phyloP scores from a whole-genome alignment of 805 yeast species.

The Candida fluviatilis region DNA sequence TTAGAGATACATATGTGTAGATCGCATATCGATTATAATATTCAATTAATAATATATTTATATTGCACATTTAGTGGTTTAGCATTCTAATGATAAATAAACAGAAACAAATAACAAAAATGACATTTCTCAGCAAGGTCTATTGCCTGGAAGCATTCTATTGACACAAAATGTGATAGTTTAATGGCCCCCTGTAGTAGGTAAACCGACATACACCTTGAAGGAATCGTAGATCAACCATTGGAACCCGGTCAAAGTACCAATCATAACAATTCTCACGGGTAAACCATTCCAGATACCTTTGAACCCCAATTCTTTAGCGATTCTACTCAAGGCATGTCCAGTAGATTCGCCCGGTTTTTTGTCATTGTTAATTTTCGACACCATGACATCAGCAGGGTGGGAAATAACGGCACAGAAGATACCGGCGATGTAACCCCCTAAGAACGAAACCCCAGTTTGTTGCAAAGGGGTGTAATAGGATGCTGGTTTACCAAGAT shows the following conservation, averaged over 20 bases:
- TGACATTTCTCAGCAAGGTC: no score
- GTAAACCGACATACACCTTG: constrained; percentile 91
- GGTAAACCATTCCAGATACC: constrained; percentile 96
- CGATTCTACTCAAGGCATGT: constrained; percentile 68
- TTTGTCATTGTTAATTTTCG: constrained; percentile 78
- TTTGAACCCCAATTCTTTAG: constrained; percentile 74
- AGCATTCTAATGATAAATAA: no score
- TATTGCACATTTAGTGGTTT: no score
- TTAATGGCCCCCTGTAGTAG: constrained; percentile 71
- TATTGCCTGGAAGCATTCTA: no score
- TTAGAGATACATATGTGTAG: constrained; percentile 3
- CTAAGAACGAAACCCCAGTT: constrained; percentile 91
- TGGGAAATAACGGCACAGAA: constrained; percentile 94
- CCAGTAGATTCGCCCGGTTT: constrained; percentile 61
- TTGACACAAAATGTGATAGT: no score
- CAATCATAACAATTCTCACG: constrained; percentile 94
- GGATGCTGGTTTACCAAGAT: constrained; percentile 66
- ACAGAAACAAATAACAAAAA: no score
- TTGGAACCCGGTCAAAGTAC: constrained; percentile 95
- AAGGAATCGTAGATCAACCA: constrained; percentile 96
- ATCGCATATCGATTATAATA: constrained; percentile 4
- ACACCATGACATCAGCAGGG: constrained; percentile 99
- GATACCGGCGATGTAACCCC: constrained; percentile 97
- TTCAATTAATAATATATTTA: no score
- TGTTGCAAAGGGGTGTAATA: constrained; percentile 73